phyloP scores from a whole-genome alignment of 257 asterid genomes.

The Linderniella brevidens region DNA sequence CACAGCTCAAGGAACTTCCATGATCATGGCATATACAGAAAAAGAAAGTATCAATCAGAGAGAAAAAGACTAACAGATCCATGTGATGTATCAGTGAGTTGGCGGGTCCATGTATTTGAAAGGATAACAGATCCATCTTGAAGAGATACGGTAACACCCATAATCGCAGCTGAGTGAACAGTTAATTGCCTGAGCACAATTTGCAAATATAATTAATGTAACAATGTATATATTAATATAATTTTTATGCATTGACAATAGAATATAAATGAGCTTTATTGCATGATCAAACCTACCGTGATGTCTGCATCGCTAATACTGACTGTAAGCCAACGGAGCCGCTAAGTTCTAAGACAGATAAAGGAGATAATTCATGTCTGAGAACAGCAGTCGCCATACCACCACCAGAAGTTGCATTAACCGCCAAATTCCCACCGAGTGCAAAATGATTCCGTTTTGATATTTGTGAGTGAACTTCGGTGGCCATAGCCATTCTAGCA shows the following conservation, averaged over 20 bases:
- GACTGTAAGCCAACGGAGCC: slow-evolving; percentile 79
- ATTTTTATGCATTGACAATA: neutral
- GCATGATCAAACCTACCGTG: slow-evolving; percentile 34
- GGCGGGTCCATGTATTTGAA: slow-evolving; percentile 83
- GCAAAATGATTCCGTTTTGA: slow-evolving; percentile 50
- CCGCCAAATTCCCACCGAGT: slow-evolving; percentile 78
- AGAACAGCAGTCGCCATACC: slow-evolving; percentile 67
- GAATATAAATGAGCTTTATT: slow-evolving; percentile 3
- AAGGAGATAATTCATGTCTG: slow-evolving; percentile 66
- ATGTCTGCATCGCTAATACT: slow-evolving; percentile 54
- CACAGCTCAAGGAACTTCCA: neutral
- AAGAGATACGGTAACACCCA: slow-evolving; percentile 71
- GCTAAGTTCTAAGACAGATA: slow-evolving; percentile 58
- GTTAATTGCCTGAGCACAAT: slow-evolving; percentile 55
- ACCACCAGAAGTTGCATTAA: slow-evolving; percentile 48
- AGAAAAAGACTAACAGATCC: slow-evolving; percentile 46
- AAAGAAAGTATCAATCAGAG: slow-evolving; percentile 1
- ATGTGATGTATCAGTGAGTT: slow-evolving; percentile 54
- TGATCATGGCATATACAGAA: neutral
- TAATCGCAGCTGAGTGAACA: slow-evolving; percentile 58
- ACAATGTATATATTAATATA: slow-evolving; percentile 10
- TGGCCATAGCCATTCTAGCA: slow-evolving; percentile 85
- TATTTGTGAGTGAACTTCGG: slow-evolving; percentile 67
- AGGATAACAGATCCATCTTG: slow-evolving; percentile 86
- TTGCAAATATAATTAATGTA: slow-evolving; percentile 9